These are phyloP conservation scores for Teunomyces stri DNA, from an alignment of 805 yeast genomes.

Conservation along the genomic window DNA sequence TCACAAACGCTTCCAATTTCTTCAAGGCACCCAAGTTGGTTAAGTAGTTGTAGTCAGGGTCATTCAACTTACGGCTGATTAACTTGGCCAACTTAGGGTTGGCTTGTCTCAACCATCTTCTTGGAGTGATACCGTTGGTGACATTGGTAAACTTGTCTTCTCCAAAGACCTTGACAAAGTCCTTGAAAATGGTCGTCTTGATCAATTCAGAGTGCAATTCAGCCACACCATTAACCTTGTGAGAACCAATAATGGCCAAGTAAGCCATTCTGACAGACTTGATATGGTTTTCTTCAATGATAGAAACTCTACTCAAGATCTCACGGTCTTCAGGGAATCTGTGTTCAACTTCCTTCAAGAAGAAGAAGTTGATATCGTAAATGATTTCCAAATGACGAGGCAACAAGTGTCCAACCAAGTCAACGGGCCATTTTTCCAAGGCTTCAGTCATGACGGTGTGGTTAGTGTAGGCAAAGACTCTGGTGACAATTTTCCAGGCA, in stretches of 20 bases:
- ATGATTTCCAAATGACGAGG: constrained; percentile 92
- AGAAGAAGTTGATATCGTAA: constrained; percentile 77
- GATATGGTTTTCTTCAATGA: constrained; percentile 78
- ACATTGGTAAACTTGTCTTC: constrained; percentile 83
- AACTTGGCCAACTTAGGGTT: constrained; percentile 77
- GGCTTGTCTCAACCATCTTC: constrained; percentile 95
- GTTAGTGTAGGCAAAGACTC: constrained; percentile 87
- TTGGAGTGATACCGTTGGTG: constrained; percentile 93
- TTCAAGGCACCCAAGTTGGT: constrained; percentile 67
- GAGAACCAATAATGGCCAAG: constrained; percentile 88
- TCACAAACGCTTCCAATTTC: constrained; percentile 60
- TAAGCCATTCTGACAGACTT: constrained; percentile 91
- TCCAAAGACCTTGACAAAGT: constrained; percentile 83
- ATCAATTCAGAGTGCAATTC: constrained; percentile 91
- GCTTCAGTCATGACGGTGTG: constrained; percentile 96
- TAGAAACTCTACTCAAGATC: constrained; percentile 67
- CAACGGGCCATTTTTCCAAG: constrained; percentile 92
- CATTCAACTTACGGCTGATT: constrained; percentile 69
- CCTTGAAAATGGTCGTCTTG: constrained; percentile 84
- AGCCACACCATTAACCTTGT: constrained; percentile 93
- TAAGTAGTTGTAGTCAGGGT: constrained; percentile 61
- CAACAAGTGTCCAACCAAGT: constrained; percentile 68
- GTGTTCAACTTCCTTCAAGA: constrained; percentile 72
- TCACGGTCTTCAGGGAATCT: constrained; percentile 73
- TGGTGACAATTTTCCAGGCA: constrained; percentile 82